Conservation (phyloP, 1,284 basidiomycete species). For the Cutaneotrichosporon mucoides region DNA sequence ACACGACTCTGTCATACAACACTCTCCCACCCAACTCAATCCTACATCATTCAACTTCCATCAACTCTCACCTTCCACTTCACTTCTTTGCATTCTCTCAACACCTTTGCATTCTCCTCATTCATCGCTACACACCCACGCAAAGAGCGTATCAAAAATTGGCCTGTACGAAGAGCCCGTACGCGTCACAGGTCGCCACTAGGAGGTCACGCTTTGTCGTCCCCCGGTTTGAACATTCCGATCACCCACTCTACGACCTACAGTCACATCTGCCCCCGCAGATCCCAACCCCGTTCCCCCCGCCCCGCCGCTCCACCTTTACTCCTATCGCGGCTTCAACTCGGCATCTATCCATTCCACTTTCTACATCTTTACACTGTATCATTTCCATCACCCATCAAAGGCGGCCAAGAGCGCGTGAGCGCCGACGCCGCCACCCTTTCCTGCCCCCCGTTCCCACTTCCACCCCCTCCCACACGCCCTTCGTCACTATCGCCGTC, state of each 20-base stretch:
- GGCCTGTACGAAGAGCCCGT: no score
- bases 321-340: no score
- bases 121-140: not conserved
- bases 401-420: constrained; percentile 3
- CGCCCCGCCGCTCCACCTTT: no score
- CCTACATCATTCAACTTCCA: not conserved
- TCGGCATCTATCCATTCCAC: no score
- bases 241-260: no score
- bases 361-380: no score
- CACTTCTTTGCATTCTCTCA: not conserved
- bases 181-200: no score
- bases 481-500: not conserved
- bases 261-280: no score
- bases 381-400: not conserved
- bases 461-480: not conserved
- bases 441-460: not conserved
- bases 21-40: not conserved
- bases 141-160: not conserved
- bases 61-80: not conserved
- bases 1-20: not conserved
- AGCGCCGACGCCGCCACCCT: constrained; percentile 4
- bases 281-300: no score
- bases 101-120: not conserved
- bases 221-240: no score
- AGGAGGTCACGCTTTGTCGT: no score